Evolutionary conservation across 2,329 filamentous ascomycete genomes (phyloP), one percentile per base, ranked within the genome.

Genomic region (Neocucurbitaria cava): DNA sequence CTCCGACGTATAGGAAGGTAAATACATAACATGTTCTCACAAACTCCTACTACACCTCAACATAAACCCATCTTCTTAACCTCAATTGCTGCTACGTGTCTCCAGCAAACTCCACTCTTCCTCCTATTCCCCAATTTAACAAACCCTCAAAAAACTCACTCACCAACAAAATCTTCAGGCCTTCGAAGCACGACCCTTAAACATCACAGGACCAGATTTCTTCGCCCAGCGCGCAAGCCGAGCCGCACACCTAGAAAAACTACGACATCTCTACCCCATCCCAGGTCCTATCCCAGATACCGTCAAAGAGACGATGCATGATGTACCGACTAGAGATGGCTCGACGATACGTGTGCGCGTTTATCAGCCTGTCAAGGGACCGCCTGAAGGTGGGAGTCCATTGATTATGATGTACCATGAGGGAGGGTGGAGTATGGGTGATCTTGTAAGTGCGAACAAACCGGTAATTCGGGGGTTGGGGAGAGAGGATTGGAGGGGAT

Each of bases 381-480:
- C 57, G 11, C 62, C 61, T 1, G 54, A 65, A 18, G 63, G 54
- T 1, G 59, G 65, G 7, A 70, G 68, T 26, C 69, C 69, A 3
- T 45, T 72, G 46, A 65, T 71, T 26, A 58, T 71, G 54, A 70
- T 69, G 64, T 76, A 71, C 44, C 79, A 81, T 49, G 79, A 79
- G 35, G 79, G 79, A n/a, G 79, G 76, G 0, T 82, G 75, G 69
- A 70, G 73, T 30, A 72, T 79, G 54, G 80, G 81, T 6, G 75
- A 75, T 55, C 60, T 81, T 35, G 31, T 35, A 35, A n/a, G n/a
- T n/a, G n/a, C 10, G 31, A 35, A 15, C 15, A 13, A n/a, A 17
- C n/a, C n/a, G n/a, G n/a, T n/a, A n/a, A n/a, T n/a, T n/a, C n/a
- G n/a, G n/a, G n/a, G n/a, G n/a, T n/a, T n/a, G n/a, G n/a, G n/a